These are phyloP conservation scores for Combretum micranthum DNA, from an alignment of 345 rosid species.

Conservation along the genomic window DNA sequence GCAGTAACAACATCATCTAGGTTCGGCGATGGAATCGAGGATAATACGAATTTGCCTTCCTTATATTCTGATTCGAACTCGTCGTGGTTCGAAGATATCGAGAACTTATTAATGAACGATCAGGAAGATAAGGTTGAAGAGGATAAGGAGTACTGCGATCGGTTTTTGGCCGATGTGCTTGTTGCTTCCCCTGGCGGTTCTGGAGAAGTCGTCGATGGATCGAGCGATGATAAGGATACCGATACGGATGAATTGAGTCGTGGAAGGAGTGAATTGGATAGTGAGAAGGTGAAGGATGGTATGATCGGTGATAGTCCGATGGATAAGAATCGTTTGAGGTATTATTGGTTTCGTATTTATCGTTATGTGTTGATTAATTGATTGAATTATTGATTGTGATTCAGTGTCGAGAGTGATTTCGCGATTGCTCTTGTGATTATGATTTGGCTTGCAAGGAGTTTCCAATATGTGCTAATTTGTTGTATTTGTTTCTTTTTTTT, in stretches of 20 bases:
- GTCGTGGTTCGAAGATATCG: slow-evolving; percentile 38
- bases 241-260: not conserved
- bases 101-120: slow-evolving; percentile 44
- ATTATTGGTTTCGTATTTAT: slow-evolving; percentile 13
- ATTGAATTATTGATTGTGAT: not conserved
- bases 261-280: not conserved
- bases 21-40: not conserved
- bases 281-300: not conserved
- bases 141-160: slow-evolving; percentile 16
- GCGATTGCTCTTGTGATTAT: no score
- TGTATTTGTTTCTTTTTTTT: no score
- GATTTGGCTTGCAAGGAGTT: no score
- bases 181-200: slow-evolving; percentile 33
- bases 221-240: slow-evolving; percentile 8
- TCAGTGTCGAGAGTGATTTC: not conserved
- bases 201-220: slow-evolving; percentile 14
- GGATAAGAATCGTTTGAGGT: slow-evolving; percentile 61
- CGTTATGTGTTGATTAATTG: not conserved
- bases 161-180: slow-evolving; percentile 37
- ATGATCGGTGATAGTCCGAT: slow-evolving; percentile 41
- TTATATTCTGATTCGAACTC: slow-evolving; percentile 21
- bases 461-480: no score
- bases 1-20: slow-evolving; percentile 14
- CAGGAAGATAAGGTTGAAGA: slow-evolving; percentile 20
- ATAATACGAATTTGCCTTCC: slow-evolving; percentile 2